Percentiles rank a stretch among this genome's conserved stretches.
These are phyloP conservation scores for Nemania abortiva DNA, from an alignment of 2,329 filamentous ascomycete species.

Conservation along the genomic window DNA sequence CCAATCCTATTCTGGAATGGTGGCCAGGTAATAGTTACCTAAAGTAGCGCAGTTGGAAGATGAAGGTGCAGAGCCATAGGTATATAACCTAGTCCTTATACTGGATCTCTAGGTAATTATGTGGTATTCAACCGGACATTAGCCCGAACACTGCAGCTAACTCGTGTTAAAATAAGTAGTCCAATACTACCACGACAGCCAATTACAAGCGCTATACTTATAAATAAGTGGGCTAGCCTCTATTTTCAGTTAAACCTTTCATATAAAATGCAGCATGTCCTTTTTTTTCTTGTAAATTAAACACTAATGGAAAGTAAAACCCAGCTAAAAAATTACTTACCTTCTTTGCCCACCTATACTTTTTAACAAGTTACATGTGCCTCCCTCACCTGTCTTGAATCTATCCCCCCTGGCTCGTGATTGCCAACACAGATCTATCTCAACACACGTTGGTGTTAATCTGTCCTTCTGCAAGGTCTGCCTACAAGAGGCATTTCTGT, in stretches of 20 bases:
- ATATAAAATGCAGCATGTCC: conserved; percentile 30
- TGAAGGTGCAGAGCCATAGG: not conserved
- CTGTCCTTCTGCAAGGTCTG: not conserved
- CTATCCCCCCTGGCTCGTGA: not conserved
- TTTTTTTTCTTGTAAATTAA: conserved; percentile 22
- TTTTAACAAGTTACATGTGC: conserved; percentile 1
- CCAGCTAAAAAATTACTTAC: conserved; percentile 7
- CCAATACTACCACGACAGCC: not conserved
- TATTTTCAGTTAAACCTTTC: conserved; percentile 15
- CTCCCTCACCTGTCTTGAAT: not conserved
- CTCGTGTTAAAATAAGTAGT: conserved; percentile 3
- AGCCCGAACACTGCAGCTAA: conserved; percentile 18
- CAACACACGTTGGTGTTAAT: not conserved
- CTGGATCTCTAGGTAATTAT: not conserved
- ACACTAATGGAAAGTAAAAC: conserved; percentile 22
- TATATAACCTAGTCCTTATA: not conserved
- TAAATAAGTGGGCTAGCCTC: conserved; percentile 19
- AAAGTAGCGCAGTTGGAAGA: not conserved
- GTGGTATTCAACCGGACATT: conserved; percentile 28
- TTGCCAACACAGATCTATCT: not conserved
- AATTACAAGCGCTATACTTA: conserved; percentile 5
- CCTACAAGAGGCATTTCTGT: not conserved
- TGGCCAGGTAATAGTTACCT: not conserved
- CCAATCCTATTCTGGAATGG: not conserved
- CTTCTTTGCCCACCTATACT: not conserved